Base-by-base conservation (phyloP, 1,284 basidiomycete species). In the Vanrija sp. region DNA sequence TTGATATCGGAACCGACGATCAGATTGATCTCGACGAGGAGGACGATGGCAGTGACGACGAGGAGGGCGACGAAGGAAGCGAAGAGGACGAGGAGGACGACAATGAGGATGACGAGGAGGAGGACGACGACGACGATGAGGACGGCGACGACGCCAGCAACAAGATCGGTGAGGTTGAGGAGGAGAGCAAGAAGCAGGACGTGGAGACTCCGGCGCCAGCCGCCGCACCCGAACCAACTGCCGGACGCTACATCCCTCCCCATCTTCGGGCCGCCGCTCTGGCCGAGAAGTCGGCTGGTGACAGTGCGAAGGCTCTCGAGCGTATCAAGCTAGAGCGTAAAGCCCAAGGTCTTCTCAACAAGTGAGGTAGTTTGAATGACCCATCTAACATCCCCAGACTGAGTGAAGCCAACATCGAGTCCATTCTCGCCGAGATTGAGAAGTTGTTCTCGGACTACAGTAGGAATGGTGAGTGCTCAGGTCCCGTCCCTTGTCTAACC, bases 401-500 rank as follows among this genome's bases (percentile, higher is more conserved):
- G 84, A 90, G 87, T 65, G 94, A 97, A 73, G 88, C 87, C 72
- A 98, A 98, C 66, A 86, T 98, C 55, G 82, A 84, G 9, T 82
- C 83, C 0, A 91, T 98, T 44, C 69, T 97, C 7, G 83, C 85
- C 46, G 83, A 85, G 46, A 80, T 95, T 26, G 89, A 95, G 66
- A 83, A 83, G 5, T 73, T 92, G 8, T 97, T 95, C 71, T 80
- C 87, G 53, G 83, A 85, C 42, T 78, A 93, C 73, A 81, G 88
- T 40, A 83, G 95, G 54, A 87, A 94, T 73, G 89, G 91, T 91
- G 54, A 51, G 80, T 54, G 1, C 9, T 15, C n/a, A 7, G 21
- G n/a, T 14, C 0, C n/a, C 15, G 6, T 28, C 28, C 10, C 10
- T 8, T 7, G 3, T 28, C 52, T 61, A 19, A 39, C 46, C 3